Base-by-base conservation (phyloP, 371 early-diverging fungal species). In the Phascolomyces articulosus region DNA sequence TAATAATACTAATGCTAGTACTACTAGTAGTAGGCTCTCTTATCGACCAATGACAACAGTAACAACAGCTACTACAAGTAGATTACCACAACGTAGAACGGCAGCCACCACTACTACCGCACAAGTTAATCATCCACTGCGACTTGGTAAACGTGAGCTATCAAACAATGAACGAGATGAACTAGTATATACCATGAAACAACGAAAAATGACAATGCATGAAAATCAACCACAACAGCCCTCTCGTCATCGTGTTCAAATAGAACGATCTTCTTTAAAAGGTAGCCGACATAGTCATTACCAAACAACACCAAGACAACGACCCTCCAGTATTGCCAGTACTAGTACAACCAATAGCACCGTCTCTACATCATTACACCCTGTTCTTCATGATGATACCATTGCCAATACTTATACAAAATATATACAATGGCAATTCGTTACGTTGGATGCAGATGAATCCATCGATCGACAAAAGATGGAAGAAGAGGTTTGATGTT, bases 371-470 rank as follows among this genome's bases (percentile, higher is more conserved):
- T n/a, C 28, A 3, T 1, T 21, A 10, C 16, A 1, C 28, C 51
- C 47, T 10, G 38, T 54, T 21, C 55, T 38, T 23, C 34, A 59
- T 44, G 49, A 49, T 21, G 47, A 58, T 21, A 24, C 27, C 2
- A 20, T 64, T 20, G 41, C 58, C 10, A 20, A 49, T 4, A 27
- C 44, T 21, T 60, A 66, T 34, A 57, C 56, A n/a, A 40, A 34
- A 18, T 66, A 60, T 56, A 27, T 60, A 2, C 66, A 61, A 38
- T 56, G 55, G 55, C 49, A 61, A 66, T 55, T 28, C 16, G 20
- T 66, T 2, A 29, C 61, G 20, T 34, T 60, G 15, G 29, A 55
- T 24, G 40, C 55, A 18, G 55, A 60, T 29, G 51, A 66, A 29
- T 26, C 41, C 29, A 29, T 23, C 4, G 51, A 51, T 24, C 51